Evolutionary conservation across 129 eudicot genomes (phyloP), one percentile per base, ranked within the genome.

Genomic region (Chrysanthemum lavandulifolium): DNA sequence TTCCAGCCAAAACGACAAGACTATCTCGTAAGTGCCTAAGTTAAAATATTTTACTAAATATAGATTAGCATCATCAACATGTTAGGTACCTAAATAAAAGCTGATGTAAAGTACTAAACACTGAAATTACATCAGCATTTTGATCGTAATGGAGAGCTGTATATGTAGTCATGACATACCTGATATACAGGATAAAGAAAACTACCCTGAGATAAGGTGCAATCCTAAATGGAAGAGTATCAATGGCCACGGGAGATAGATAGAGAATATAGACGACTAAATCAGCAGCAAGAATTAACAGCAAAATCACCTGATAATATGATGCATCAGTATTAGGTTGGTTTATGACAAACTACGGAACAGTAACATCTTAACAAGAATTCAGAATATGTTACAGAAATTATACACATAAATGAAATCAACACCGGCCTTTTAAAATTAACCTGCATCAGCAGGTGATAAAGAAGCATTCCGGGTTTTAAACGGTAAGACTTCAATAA

Each of bases 171-270:
- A 88, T 19, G 62, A 3, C 78, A 53, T 87, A 94, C 97, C 99
- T 90, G 84, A 90, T 76, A 86, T 80, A 81, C 68, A 94, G 80
- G 76, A 86, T 82, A 68, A 94, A 88, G 78, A 87, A 79, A 55
- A 83, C 81, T 56, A 94, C 96, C 73, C 99, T 79, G 18, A 88
- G 67, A 69, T 94, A 94, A 65, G 99, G 97, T 12, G 99, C 99
- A 81, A 90, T 86, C 74, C 99, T 84, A 77, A 94, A 80, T 31
- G 99, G 97, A 78, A 94, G 97, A 79, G 80, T 72, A 83, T 77
- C 72, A 78, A 81, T 65, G 56, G 84, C 86, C 76, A 84, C 83
- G 9, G 96, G 96, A 72, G 96, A 90, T 10, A 90, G 84, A 81
- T 78, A 93, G 31, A 90, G 76, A 64, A 75, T 54, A 72, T 84